Base-by-base conservation (phyloP, 805 yeast species). In the Saccharomyces eubayanus region DNA sequence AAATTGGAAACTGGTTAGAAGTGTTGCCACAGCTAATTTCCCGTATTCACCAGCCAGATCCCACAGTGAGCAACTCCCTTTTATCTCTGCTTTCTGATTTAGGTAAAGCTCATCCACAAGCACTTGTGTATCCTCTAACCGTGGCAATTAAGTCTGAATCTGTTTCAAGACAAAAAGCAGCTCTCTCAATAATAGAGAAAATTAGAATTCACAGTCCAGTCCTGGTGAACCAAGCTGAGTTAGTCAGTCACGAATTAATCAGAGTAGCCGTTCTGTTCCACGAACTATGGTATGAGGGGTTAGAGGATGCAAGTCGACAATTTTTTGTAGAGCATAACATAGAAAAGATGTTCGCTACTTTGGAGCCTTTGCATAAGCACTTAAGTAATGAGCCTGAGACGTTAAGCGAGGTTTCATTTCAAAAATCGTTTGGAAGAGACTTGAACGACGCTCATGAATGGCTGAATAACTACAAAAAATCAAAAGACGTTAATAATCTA, bases 201-300 rank as follows among this genome's bases (percentile, higher is more conserved):
- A 87, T 91, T 92, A 76, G 94, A 58, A 77, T 85, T 1, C 96
- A 92, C 61, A 86, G 95, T 45, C 78, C 97, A 0, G 72, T 74
- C 0, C 74, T 91, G 55, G 96, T 91, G 36, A 87, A 84, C 55
- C 97, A 91, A 66, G 89, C 96, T 0, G 96, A 89, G 61, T 69
- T 89, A 52, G 96, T 91, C 16, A 85, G 95, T 71, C 83, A 84
- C 59, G 97, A 92, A 64, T 79, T 91, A 53, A 90, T 92, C 57
- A 76, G 97, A 59, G 96, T 90, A 21, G 96, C 97, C 1, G 96
- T 91, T 5, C 72, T 92, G 55, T 90, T 97, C 96, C 96, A 89
- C 62, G 98, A 91, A 64, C 84, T 87, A 65, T 91, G 98, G 98
- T 89, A 89, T 61, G 97, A 90, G 70, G 97, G 95, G 3, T 74